Conservation (phyloP, 305 asterid genomes). For the Fraxinus sp. region DNA sequence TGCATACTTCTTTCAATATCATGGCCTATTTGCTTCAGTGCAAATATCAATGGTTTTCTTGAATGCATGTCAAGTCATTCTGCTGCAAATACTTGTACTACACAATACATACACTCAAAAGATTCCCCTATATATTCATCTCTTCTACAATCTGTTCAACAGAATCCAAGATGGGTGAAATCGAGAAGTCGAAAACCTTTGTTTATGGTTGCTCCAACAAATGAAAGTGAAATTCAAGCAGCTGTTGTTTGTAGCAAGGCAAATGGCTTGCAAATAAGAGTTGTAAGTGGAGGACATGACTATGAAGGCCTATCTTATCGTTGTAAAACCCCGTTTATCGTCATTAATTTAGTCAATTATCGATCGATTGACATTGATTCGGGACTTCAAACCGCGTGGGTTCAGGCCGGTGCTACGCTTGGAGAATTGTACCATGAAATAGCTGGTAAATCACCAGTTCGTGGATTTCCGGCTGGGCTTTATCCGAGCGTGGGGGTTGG, state of each 20-base stretch:
- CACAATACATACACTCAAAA: not conserved
- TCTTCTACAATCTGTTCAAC: slow-evolving; percentile 6
- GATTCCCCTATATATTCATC: slow-evolving; percentile 7
- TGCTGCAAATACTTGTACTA: not conserved
- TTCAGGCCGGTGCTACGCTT: not conserved
- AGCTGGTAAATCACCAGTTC: not conserved
- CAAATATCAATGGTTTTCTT: not conserved
- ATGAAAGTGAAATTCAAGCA: slow-evolving; percentile 10
- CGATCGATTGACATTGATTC: not conserved
- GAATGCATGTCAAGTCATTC: slow-evolving; percentile 13
- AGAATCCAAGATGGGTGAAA: slow-evolving; percentile 24
- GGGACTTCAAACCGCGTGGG: not conserved
- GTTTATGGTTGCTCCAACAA: slow-evolving; percentile 19
- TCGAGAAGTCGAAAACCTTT: slow-evolving; percentile 18
- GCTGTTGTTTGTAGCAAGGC: slow-evolving; percentile 21
- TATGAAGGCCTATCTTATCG: slow-evolving; percentile 27
- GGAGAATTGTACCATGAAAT: not conserved
- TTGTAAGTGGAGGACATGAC: slow-evolving; percentile 21
- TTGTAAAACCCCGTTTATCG: not conserved
- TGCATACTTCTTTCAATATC: not conserved
- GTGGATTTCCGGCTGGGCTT: not conserved
- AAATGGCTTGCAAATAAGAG: slow-evolving; percentile 18
- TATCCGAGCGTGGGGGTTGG: not conserved
- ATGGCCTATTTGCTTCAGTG: not conserved
- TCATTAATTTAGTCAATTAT: not conserved